These are phyloP conservation scores for Quercus dentata DNA, from an alignment of 306 rosid genomes.

Conservation along the genomic window DNA sequence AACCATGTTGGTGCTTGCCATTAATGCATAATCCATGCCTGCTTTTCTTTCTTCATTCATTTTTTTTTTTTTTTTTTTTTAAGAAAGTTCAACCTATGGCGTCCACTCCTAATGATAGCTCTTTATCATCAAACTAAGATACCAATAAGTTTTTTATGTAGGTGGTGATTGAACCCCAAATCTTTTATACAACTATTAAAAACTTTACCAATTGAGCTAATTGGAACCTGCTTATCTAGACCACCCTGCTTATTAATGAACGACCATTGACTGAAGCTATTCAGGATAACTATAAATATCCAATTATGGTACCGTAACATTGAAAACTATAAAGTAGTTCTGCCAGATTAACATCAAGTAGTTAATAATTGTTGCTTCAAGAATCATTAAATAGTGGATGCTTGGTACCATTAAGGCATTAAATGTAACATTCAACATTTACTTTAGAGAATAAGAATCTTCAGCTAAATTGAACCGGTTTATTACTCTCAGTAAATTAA, in stretches of 20 bases:
- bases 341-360: background rate
- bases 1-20: background rate
- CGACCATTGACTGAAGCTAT: background rate
- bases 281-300: background rate
- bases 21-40: background rate
- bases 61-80: no score
- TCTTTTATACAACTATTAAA: no score
- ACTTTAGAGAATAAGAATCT: background rate
- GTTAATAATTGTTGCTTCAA: background rate
- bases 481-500: background rate
- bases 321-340: background rate
- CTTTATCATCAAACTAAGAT: no score
- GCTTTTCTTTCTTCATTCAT: background rate
- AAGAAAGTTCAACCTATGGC: no score
- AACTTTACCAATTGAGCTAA: no score
- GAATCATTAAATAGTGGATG: background rate
- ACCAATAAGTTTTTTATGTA: no score
- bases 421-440: background rate
- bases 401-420: background rate
- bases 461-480: background rate
- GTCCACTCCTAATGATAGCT: no score
- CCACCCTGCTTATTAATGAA: background rate
- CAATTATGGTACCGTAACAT: background rate
- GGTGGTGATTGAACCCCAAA: no score
- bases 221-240: background rate